Evolutionary conservation across 176 grass and related monocot species (phyloP).

Genomic region (Microstegium vimineum): DNA sequence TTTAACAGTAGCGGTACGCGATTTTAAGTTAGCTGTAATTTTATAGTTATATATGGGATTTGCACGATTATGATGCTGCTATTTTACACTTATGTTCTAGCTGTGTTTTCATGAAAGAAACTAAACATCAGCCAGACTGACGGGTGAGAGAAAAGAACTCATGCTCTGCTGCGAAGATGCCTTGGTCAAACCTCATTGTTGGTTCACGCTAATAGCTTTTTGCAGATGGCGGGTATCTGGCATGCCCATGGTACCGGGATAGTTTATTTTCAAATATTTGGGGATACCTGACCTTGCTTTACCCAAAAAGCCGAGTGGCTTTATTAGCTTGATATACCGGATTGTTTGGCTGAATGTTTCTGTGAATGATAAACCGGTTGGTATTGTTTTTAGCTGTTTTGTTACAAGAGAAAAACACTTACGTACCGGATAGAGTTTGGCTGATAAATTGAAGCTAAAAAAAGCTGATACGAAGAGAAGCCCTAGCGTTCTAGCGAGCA

Average conservation of each 20-base stretch:
- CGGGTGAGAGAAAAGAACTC: no score
- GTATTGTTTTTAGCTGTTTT: no score
- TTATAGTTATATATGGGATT: not conserved
- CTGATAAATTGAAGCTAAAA: no score
- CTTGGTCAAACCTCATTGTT: not conserved
- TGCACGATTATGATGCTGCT: not conserved
- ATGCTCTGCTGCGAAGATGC: no score
- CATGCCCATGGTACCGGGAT: not conserved
- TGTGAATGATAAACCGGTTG: no score
- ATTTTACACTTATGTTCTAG: not conserved
- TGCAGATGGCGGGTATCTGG: not conserved
- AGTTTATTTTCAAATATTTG: not conserved
- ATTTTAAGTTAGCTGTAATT: not conserved
- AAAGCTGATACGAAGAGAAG: not conserved
- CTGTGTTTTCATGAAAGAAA: not conserved
- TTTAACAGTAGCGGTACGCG: not conserved
- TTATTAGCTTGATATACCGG: no score
- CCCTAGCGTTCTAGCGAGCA: not conserved
- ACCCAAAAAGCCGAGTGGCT: not conserved
- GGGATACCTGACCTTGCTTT: not conserved
- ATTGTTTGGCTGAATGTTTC: not conserved
- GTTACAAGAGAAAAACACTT: no score
- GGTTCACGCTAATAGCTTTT: not conserved
- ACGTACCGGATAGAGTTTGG: no score
- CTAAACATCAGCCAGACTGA: no score